Evolutionary conservation across 768 basidiomycete species (phyloP).

Genomic region (Mycena maculata): DNA sequence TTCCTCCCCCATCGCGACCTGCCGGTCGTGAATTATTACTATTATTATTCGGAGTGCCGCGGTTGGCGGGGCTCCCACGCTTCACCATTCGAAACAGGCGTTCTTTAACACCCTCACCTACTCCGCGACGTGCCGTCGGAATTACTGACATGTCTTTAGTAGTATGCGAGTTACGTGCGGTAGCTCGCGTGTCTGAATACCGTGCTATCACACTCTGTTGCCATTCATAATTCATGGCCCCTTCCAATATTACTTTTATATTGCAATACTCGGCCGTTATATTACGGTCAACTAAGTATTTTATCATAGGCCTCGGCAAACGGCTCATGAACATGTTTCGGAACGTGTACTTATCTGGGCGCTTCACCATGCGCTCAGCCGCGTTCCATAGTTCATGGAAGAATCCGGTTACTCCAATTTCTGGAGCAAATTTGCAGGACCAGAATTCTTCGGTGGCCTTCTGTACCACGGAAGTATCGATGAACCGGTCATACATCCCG

Average conservation of each 20-base stretch:
- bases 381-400: not conserved
- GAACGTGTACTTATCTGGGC: constrained; percentile 5
- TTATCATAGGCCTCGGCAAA: not conserved
- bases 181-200: constrained; percentile 25
- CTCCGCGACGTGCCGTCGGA: constrained; percentile 46
- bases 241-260: not conserved
- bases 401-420: not conserved
- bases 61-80: not conserved
- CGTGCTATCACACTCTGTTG: not conserved
- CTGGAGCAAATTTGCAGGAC: not conserved
- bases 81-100: not conserved
- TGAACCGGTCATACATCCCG: constrained; percentile 12
- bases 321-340: not conserved
- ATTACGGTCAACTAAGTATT: not conserved
- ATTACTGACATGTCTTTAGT: not conserved
- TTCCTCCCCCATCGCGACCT: constrained; percentile 16
- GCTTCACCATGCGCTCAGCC: not conserved
- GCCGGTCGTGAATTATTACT: not conserved
- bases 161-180: constrained; percentile 20
- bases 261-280: not conserved
- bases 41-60: not conserved
- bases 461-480: not conserved
- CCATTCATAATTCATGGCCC: not conserved
- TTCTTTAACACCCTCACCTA: constrained; percentile 22
- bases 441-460: constrained; percentile 1